Conservation (phyloP, 768 basidiomycete species). For the Neoboletus magnificus region DNA sequence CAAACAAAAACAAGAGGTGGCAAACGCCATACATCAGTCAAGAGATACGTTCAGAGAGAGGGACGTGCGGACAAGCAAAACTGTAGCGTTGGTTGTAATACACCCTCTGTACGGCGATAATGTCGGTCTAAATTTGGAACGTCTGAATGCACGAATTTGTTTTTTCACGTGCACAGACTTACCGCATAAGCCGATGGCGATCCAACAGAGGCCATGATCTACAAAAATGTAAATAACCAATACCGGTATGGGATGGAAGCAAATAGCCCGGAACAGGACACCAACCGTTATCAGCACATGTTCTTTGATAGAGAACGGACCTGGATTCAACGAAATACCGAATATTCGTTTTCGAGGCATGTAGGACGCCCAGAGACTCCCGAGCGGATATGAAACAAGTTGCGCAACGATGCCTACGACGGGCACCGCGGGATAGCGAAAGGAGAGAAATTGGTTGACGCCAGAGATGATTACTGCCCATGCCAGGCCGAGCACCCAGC, state of each 20-base stretch:
- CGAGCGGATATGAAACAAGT: conserved; percentile 67
- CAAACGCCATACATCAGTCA: neutral
- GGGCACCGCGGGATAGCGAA: conserved; percentile 65
- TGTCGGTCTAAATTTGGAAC: conserved; percentile 46
- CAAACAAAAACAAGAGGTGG: neutral
- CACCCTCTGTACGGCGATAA: conserved; percentile 72
- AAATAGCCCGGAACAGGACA: conserved; percentile 25
- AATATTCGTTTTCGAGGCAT: conserved; percentile 56
- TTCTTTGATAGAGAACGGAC: conserved; percentile 75
- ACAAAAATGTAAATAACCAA: conserved; percentile 27
- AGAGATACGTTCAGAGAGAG: neutral
- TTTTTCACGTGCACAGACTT: conserved; percentile 16
- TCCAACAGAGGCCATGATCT: conserved; percentile 57
- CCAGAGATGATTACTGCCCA: conserved; percentile 66
- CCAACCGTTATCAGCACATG: conserved; percentile 64
- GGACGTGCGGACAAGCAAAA: conserved; percentile 48
- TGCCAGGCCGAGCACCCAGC: conserved; percentile 68
- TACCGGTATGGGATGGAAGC: conserved; percentile 27
- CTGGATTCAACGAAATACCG: conserved; percentile 65
- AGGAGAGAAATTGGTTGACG: conserved; percentile 75
- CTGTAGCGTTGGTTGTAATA: conserved; percentile 64
- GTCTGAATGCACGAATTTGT: neutral
- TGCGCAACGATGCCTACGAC: conserved; percentile 68
- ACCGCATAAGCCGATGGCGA: conserved; percentile 61
- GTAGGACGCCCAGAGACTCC: conserved; percentile 50